Base-by-base conservation (phyloP, 2,329 filamentous ascomycete genomes). In the Diaporthe vaccinii region DNA sequence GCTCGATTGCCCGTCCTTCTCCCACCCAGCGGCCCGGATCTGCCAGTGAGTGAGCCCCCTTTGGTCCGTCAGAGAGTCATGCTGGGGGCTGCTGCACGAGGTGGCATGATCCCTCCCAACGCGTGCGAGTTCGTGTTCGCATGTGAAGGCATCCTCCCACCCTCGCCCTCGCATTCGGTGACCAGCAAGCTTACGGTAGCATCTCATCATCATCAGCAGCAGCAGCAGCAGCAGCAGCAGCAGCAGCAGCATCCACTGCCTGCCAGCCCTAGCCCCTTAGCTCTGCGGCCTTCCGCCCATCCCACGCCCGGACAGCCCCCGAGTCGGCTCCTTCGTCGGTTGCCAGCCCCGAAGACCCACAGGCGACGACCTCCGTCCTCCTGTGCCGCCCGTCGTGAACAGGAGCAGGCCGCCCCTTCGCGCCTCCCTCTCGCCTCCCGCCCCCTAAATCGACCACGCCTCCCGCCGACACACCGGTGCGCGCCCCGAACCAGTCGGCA, bases 371-470 rank as follows among this genome's bases (percentile, higher is more conserved):
- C 34, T 46, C 55, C 69, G 65, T 41, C 49, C 51, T 58, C 62
- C 71, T 77, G 78, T 74, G 55, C 78, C 77, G 77, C 78, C 78
- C 67, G 78, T 79, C 62, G 72, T 78, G 75, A 58, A 74, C 41
- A 53, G 78, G 74, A 79, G 81, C 77, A 81, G 81, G 58, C 36
- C 58, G n/a, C 58, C 55, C 17, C 31, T 31, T 58, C 55, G 55
- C 55, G 59, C 41, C 59, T 61, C 57, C 77, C 78, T 78, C 85
- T 87, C 76, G 86, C 88, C 78, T 91, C 89, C 25, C 77, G 81
- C 85, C 69, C 90, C 88, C 75, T 88, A 90, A 76, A 83, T 89
- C 80, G 87, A 91, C 85, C 78, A 87, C 41, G 89, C 90, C 81
- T 88, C 89, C 82, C 85, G 86, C 78, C 85, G 84, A 77, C 86